These are phyloP conservation scores for Miscanthus sacchariflorus DNA, from an alignment of 202 grass and related monocot species.

Conservation along the genomic window DNA sequence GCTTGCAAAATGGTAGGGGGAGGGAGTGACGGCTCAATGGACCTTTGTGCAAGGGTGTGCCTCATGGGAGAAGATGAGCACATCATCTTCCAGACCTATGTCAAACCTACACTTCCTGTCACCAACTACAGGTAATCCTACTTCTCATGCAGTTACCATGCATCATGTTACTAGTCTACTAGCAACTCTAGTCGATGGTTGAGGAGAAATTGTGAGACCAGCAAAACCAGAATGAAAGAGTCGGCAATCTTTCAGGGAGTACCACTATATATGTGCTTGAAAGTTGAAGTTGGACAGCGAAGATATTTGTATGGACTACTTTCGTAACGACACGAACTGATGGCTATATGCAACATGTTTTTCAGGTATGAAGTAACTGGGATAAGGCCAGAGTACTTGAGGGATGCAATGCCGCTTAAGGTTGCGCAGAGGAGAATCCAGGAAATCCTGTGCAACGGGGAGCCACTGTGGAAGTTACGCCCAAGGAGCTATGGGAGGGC, in stretches of 20 bases:
- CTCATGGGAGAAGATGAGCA: conserved; percentile 82
- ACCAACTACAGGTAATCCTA: conserved; percentile 77
- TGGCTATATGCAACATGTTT: neutral
- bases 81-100: conserved; percentile 78
- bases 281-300: neutral
- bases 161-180: neutral
- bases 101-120: conserved; percentile 64
- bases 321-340: neutral
- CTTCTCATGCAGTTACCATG: neutral
- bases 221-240: neutral
- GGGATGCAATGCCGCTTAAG: conserved; percentile 81
- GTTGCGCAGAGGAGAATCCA: conserved; percentile 78
- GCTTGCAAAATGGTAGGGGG: conserved; percentile 84
- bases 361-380: conserved; percentile 83
- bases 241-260: neutral
- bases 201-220: neutral
- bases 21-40: conserved; percentile 72
- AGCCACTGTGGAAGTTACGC: conserved; percentile 79
- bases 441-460: conserved; percentile 81
- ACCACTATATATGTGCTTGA: neutral
- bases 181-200: neutral
- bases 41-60: conserved; percentile 78
- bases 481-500: conserved; percentile 62
- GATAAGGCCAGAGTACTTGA: conserved; percentile 77
- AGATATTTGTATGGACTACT: neutral